A percentile compares a stretch with the other conserved stretches of the same genome.
Evolutionary conservation across 1,284 basidiomycete genomes (phyloP).

Genomic region (Cutaneotrichosporon cyanovorans): DNA sequence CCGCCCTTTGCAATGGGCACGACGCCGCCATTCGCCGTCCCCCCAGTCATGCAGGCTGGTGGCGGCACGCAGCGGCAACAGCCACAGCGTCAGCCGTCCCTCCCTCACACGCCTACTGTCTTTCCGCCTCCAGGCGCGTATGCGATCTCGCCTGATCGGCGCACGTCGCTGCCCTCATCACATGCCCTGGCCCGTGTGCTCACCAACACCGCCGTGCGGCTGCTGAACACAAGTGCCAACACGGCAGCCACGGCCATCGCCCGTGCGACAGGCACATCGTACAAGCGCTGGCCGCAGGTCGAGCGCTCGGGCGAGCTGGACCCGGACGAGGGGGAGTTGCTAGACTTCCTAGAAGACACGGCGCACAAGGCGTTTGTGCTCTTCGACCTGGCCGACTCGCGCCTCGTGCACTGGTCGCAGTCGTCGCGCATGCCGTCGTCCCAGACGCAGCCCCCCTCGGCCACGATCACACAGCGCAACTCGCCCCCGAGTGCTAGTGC

Average conservation of each 20-base stretch:
- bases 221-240: conserved; percentile 62
- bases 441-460: neutral
- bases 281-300: conserved; percentile 29
- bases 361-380: conserved; percentile 94
- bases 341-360: conserved; percentile 70
- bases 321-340: conserved; percentile 69
- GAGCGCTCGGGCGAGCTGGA: conserved; percentile 48
- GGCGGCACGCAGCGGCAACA: neutral
- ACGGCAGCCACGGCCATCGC: conserved; percentile 36
- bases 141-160: conserved; percentile 15
- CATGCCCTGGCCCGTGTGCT: conserved; percentile 79
- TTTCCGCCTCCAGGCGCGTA: conserved; percentile 29
- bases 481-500: neutral
- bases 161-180: conserved; percentile 32
- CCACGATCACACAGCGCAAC: conserved; percentile 9
- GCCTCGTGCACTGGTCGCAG: conserved; percentile 58
- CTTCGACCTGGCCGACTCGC: conserved; percentile 85
- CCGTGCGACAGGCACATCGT: conserved; percentile 29
- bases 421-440: conserved; percentile 1
- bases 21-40: conserved; percentile 45
- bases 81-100: conserved; percentile 28
- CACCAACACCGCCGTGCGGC: conserved; percentile 78
- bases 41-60: conserved; percentile 17
- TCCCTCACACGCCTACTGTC: conserved; percentile 29
- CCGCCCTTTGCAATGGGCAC: conserved; percentile 46